Evolutionary conservation across 768 basidiomycete species (phyloP), one percentile per base, ranked within the genome.

Genomic region (Pleurotus tuoliensis): DNA sequence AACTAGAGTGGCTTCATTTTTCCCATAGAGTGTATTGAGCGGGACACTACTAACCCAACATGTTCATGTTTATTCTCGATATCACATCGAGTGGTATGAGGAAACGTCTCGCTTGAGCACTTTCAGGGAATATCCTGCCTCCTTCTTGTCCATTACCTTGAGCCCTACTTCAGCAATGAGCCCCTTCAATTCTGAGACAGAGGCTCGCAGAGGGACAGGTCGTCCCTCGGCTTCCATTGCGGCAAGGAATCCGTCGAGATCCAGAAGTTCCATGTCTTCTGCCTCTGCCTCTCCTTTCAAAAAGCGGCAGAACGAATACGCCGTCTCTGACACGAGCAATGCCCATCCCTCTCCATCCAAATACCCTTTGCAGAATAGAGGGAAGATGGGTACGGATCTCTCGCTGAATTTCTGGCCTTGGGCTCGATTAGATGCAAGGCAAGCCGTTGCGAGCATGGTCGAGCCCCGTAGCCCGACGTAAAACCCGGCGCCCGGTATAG

Each of bases 331-430:
- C 41, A 44, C 8, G 41, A 22, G n/a, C 7, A 54, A 40, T 13
- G 38, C 12, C 52, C 52, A 54, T 9, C 52, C 52, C 16, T 54
- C 52, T 16, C 34, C 52, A n/a, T 39, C n/a, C 34, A 37, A 27
- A 20, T 20, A 30, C 8, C 16, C 25, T 8, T 9, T 30, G 18
- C 34, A 54, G 38, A 24, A 20, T 18, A 20, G 38, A 20, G 52
- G 52, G 16, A 54, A 54, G 18, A 41, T 27, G 5, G 25, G 12
- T 5, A 54, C 52, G 12, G n/a, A 13, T 18, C 52, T n/a, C 20
- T 54, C 30, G 27, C 39, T 13, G n/a, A 30, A 54, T 40, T 40
- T 54, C 25, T 39, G 22, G 3, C 30, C 30, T 40, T 13, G 12
- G 11, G 12, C 30, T 13, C 15, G 30, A 37, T n/a, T 12, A 5